A percentile compares a stretch with the other conserved stretches of the same genome.
These are phyloP conservation scores for Clarkia xantiana DNA, from an alignment of 345 rosid species.

Conservation along the genomic window DNA sequence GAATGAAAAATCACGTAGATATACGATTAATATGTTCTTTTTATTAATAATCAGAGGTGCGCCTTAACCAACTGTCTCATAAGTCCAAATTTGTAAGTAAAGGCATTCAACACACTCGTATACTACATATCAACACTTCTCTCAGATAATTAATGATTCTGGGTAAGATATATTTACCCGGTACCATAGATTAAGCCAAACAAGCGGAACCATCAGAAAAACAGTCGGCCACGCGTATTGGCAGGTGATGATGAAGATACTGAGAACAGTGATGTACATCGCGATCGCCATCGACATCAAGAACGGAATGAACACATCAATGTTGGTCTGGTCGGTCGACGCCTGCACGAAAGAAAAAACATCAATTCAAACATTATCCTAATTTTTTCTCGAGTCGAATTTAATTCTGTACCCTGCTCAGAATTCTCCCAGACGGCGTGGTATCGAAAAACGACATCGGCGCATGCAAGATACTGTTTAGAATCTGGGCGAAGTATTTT, in stretches of 20 bases:
- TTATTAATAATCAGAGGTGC: too few species aligned
- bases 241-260: slow-evolving; percentile 75
- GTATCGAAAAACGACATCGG: slow-evolving; percentile 97
- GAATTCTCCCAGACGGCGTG: slow-evolving; percentile 89
- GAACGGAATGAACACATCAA: slow-evolving; percentile 69
- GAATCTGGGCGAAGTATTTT: slow-evolving; percentile 56
- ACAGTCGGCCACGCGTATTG: slow-evolving; percentile 92
- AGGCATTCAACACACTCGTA: too few species aligned
- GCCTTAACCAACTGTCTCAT: too few species aligned
- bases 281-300: slow-evolving; percentile 34
- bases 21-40: not conserved
- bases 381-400: too few species aligned
- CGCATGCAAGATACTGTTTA: slow-evolving; percentile 73
- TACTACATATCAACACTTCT: too few species aligned
- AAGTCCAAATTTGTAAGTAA: too few species aligned
- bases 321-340: slow-evolving; percentile 69
- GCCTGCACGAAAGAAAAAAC: slow-evolving; percentile 37
- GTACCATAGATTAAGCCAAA: slow-evolving; percentile 78
- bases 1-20: not conserved
- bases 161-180: slow-evolving; percentile 74
- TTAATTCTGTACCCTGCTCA: slow-evolving; percentile 88
- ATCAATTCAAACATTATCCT: too few species aligned
- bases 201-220: slow-evolving; percentile 70
- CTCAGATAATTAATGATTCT: too few species aligned
- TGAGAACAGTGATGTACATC: slow-evolving; percentile 54